Evolutionary conservation across 2,329 filamentous ascomycete species (phyloP), one percentile per base, ranked within the genome.

Genomic region (Colletotrichum neosansevieriae): DNA sequence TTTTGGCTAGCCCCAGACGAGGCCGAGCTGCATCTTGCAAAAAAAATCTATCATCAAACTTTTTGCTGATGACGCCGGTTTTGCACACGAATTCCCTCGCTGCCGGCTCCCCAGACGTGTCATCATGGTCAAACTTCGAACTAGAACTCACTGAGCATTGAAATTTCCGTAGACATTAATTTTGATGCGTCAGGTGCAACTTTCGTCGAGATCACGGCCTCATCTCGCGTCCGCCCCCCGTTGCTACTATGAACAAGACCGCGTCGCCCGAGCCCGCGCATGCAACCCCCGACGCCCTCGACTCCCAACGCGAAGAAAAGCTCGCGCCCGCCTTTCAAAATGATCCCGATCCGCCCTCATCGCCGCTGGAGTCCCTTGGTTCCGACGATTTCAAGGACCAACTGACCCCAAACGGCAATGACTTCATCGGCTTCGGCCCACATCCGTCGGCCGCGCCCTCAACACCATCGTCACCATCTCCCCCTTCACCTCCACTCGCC

Each of bases 171-270:
- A 84, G 88, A 90, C 84, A 76, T 81, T 80, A 78, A 80, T 88
- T 87, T 86, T 77, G 78, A 75, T 78, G 68, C 78, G 74, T 79
- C 87, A 86, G 84, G 90, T 90, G 88, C 84, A 78, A 81, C 77
- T 81, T 82, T 82, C 84, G 82, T 81, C 78, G 84, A 86, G 83
- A 81, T 83, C 80, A 81, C 84, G 83, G 82, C 81, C 81, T 81
- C 77, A 53, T 56, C 49, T 56, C 56, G 66, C 66, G 32, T 60
- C 77, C 78, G 76, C 76, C 78, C 79, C 76, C 75, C 75, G 75
- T 77, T 80, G 77, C 79, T 79, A 86, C 81, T 83, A 89, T 89
- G 87, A 85, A 84, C 80, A 83, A 83, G 82, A 86, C 80, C 86
- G 86, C 86, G 86, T 88, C 85, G 80, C 80, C 83, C 80, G 79